Evolutionary conservation across 2,329 filamentous ascomycete species (phyloP), one percentile per base, ranked within the genome.

Genomic region (Diplodia intermedia): DNA sequence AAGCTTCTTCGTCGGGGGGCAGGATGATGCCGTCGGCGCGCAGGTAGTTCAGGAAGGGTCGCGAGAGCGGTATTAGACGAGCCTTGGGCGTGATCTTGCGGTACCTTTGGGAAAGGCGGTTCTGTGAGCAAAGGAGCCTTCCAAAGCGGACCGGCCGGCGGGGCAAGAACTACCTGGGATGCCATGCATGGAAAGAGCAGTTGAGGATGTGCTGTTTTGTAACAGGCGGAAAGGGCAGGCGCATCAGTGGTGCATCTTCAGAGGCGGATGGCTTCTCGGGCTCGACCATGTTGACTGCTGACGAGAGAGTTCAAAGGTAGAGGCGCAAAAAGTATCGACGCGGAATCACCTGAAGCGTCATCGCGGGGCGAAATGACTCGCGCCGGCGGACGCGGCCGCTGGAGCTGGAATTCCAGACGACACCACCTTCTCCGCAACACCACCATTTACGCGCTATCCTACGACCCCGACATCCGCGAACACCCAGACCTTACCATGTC

Each of bases 161-260:
- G 12, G 60, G 47, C 65, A 55, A 47, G 26, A 62, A 29, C 55
- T 82, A 92, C 85, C 87, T 90, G 57, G 91, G 88, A 75, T 97
- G 92, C 95, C 95, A 99, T 69, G 86, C 88, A 77, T 97, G 91
- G 79, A 96, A 97, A 52, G 95, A 96, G 81, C 94, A 99, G 80
- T 97, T 91, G 66, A 97, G 83, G 70, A 99, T 96, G 75, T 99
- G 94, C 56, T 90, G 88, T 76, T 90, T 91, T 38, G 89, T 93
- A 68, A 97, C 87, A 0, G 93, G 92, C 23, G 93, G 91, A 76
- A 99, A 98, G 23, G 87, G 88, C 20, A 92, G 82, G 68, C 76
- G 71, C 52, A 70, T 77, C 40, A 76, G 71, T 43, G 70, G 55
- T 8, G 66, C 65, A n/a, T 33, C 50, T 47, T 36, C 12, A 8